A percentile compares a stretch with the other conserved stretches of the same genome.
Evolutionary conservation across 2,329 filamentous ascomycete species (phyloP).

Genomic region (Onygenales sp.): DNA sequence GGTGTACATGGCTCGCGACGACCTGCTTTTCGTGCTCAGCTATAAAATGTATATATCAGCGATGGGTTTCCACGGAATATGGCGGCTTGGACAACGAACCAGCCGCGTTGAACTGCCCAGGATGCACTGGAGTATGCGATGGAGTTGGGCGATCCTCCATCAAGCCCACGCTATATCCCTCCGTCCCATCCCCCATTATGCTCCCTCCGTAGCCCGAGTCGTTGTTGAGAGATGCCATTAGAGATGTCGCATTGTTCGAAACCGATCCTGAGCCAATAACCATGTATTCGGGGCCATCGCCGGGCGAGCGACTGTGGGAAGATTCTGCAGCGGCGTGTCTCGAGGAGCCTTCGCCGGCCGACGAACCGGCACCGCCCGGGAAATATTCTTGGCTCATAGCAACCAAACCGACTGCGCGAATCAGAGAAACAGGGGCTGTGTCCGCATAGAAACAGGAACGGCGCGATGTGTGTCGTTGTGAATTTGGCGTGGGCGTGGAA

Average conservation of each 20-base stretch:
- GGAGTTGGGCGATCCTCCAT: conserved; percentile 50
- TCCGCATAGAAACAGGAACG: neutral
- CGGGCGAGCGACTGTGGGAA: conserved; percentile 7
- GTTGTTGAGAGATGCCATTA: conserved; percentile 71
- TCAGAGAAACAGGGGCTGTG: neutral
- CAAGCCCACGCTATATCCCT: conserved; percentile 46
- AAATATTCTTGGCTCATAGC: conserved; percentile 37
- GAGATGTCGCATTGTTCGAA: conserved; percentile 68
- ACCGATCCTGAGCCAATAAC: conserved; percentile 76
- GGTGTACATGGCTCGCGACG: conserved; percentile 76
- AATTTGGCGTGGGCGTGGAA: neutral
- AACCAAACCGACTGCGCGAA: conserved; percentile 5
- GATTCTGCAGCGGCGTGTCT: conserved; percentile 18
- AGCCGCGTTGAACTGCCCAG: conserved; percentile 39
- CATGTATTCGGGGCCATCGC: conserved; percentile 60
- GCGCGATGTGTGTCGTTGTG: neutral
- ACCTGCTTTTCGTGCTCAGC: conserved; percentile 56
- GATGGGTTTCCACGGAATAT: neutral
- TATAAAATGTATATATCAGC: conserved; percentile 17
- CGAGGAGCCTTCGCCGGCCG: conserved; percentile 28
- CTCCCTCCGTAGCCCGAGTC: conserved; percentile 93
- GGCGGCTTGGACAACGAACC: conserved; percentile 18
- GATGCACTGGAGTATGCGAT: conserved; percentile 42
- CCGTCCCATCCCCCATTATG: conserved; percentile 53
- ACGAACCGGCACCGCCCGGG: conserved; percentile 24